phyloP scores from a whole-genome alignment of 2,329 filamentous ascomycete genomes.

The Diaporthe ilicicola region DNA sequence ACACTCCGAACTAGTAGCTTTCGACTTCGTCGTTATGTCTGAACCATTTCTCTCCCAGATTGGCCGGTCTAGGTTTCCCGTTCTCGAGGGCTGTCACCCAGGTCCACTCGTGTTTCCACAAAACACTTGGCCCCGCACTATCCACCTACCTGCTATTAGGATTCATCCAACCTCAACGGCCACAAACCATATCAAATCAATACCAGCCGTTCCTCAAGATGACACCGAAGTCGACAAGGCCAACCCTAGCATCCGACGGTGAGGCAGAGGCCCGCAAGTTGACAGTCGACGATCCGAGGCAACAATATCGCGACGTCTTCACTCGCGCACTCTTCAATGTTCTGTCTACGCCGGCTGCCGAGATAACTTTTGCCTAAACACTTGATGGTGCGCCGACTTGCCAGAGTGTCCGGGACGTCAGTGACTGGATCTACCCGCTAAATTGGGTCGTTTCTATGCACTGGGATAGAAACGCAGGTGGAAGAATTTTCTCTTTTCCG shows the following conservation, averaged over 20 bases:
- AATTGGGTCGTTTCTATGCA: no score
- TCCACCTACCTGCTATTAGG: background rate
- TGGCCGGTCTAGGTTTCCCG: no score
- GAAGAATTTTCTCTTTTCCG: no score
- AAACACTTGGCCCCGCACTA: no score
- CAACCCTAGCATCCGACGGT: background rate
- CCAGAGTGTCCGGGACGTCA: background rate
- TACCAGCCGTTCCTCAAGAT: background rate
- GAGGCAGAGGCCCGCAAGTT: background rate
- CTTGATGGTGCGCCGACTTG: background rate
- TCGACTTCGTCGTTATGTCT: no score
- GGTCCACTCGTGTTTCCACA: no score
- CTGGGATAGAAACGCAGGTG: no score
- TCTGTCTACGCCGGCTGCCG: background rate
- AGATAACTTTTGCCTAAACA: slow-evolving; percentile 8
- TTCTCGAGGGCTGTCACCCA: no score
- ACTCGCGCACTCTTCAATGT: slow-evolving; percentile 5
- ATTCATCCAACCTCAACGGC: background rate
- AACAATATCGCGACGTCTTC: slow-evolving; percentile 1
- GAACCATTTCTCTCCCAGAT: no score
- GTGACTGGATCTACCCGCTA: background rate
- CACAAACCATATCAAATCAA: no score
- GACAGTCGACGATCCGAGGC: background rate
- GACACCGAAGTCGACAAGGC: background rate
- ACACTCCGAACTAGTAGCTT: no score